Conservation (phyloP, 2,329 filamentous ascomycete species). For the Arthrobotrys musiformis region DNA sequence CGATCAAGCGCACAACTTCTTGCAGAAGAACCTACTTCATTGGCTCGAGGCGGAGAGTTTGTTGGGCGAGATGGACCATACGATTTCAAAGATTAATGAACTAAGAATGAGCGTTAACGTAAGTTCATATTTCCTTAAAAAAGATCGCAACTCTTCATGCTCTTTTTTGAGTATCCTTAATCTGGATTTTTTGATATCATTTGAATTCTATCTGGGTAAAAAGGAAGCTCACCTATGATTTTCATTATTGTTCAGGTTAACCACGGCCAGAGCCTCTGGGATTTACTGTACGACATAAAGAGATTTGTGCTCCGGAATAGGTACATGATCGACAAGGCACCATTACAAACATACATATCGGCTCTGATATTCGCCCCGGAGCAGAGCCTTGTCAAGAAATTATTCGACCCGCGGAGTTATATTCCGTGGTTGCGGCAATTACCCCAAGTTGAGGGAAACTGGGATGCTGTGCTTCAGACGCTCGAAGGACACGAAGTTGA, state of each 20-base stretch:
- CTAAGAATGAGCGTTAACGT: neutral
- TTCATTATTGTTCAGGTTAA: neutral
- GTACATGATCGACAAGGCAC: conserved; percentile 13
- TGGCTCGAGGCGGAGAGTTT: conserved; percentile 10
- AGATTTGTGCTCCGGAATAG: conserved; percentile 51
- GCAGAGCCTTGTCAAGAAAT: neutral
- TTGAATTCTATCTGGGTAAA: too few species aligned
- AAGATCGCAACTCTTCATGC: too few species aligned
- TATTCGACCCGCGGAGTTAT: neutral
- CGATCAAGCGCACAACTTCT: neutral
- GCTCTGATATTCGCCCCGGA: conserved; percentile 20
- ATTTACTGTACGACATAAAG: conserved; percentile 57
- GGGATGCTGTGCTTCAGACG: neutral
- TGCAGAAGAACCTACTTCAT: neutral
- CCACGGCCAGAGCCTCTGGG: neutral
- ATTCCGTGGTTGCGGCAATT: neutral
- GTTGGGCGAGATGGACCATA: neutral
- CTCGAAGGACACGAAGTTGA: conserved; percentile 92
- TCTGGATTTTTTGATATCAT: too few species aligned
- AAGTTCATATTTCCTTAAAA: neutral
- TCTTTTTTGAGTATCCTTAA: too few species aligned
- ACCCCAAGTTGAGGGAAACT: neutral
- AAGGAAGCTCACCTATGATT: neutral
- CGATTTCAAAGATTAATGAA: neutral
- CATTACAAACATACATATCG: conserved; percentile 24